Percentiles rank a stretch among this genome's conserved stretches.
Evolutionary conservation across 306 rosid species (phyloP).

Genomic region (Carpinus fangiana): DNA sequence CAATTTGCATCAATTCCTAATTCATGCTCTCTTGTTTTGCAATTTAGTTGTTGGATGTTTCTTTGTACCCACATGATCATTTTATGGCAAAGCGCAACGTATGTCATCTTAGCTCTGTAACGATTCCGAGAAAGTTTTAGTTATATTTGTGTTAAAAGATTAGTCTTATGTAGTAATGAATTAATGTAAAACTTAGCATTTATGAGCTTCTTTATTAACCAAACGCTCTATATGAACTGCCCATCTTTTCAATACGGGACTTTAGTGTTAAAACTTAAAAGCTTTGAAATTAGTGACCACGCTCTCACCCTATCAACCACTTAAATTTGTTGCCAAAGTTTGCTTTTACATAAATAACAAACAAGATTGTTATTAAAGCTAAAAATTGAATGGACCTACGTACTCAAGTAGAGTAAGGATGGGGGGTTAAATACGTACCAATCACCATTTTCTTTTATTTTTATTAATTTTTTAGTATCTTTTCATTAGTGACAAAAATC

Average conservation of each 20-base stretch:
- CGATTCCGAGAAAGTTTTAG: too few species aligned
- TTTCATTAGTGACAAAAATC: too few species aligned
- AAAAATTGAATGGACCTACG: not conserved
- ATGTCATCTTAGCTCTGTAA: not conserved
- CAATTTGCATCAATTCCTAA: not conserved
- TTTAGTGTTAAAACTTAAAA: too few species aligned
- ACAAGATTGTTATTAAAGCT: not conserved
- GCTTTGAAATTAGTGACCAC: too few species aligned
- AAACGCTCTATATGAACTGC: too few species aligned
- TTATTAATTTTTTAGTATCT: not conserved
- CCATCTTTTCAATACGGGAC: too few species aligned
- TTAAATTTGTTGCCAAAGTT: conserved; percentile 20
- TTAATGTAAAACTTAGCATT: too few species aligned
- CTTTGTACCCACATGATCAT: not conserved
- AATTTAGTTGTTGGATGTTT: not conserved
- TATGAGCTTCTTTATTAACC: too few species aligned
- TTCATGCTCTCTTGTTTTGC: not conserved
- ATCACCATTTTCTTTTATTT: not conserved
- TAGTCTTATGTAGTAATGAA: too few species aligned
- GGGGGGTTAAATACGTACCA: not conserved
- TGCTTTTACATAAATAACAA: not conserved
- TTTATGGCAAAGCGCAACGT: not conserved
- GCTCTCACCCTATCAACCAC: conserved; percentile 26
- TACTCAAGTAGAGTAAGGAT: not conserved
- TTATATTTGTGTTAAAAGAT: too few species aligned